phyloP scores from a whole-genome alignment of 495 filamentous ascomycete genomes.

The Endocarpon pusillum region DNA sequence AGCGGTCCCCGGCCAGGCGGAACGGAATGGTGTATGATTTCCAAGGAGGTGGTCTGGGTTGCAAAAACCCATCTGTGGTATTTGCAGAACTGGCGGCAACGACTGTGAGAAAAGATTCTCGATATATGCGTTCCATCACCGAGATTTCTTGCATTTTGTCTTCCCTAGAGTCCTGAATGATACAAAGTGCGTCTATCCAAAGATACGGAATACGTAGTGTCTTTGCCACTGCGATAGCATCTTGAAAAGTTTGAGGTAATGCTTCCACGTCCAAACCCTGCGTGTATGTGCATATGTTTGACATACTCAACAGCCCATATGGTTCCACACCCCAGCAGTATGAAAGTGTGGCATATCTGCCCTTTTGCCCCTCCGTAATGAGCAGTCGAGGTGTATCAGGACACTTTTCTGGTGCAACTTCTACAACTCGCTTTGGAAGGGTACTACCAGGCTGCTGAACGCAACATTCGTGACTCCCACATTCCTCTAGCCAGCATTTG shows the following conservation, averaged over 20 bases:
- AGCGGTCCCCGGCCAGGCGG: too few relatives aligned
- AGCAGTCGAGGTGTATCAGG: too few relatives aligned
- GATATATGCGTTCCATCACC: conserved; percentile 23
- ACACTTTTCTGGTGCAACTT: too few relatives aligned
- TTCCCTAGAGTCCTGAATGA: conserved; percentile 17
- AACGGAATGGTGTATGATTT: too few relatives aligned
- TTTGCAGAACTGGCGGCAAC: conserved; percentile 1
- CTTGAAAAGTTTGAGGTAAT: conserved; percentile 4
- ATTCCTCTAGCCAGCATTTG: too few relatives aligned
- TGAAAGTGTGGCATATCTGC: neutral
- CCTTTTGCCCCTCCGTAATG: too few relatives aligned
- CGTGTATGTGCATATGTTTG: neutral
- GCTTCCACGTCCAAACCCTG: neutral
- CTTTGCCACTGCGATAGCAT: conserved; percentile 3
- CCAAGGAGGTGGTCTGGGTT: neutral
- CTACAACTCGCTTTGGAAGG: too few relatives aligned
- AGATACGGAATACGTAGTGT: conserved; percentile 7
- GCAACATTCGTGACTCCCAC: too few relatives aligned
- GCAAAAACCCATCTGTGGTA: conserved; percentile 3
- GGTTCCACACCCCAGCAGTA: neutral
- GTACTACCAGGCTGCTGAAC: too few relatives aligned
- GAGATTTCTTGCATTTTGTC: conserved; percentile 20
- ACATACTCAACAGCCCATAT: neutral
- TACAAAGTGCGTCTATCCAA: conserved; percentile 26
- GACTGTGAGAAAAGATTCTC: conserved; percentile 6